Conservation (phyloP, 257 asterid species). For the Mitragyna speciosa region DNA sequence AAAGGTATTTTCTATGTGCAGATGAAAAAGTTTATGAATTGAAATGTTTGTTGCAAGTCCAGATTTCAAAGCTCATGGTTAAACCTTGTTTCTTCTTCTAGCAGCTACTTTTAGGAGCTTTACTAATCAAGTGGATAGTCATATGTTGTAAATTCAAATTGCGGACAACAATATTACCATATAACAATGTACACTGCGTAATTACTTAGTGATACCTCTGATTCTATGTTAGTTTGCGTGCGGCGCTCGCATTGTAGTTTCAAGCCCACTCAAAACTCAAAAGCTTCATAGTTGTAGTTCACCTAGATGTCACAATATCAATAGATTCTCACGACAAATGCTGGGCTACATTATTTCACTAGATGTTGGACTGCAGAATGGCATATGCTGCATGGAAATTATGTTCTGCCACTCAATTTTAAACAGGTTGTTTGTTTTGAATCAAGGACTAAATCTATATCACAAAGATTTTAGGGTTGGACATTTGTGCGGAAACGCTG, state of each 20-base stretch:
- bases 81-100: background rate
- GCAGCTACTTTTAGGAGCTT: background rate
- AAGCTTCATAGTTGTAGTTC: background rate
- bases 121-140: background rate
- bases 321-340: background rate
- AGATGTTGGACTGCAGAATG: background rate
- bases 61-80: background rate
- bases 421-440: background rate
- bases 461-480: conserved; percentile 96
- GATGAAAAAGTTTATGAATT: background rate
- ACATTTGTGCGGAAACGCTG: conserved; percentile 77
- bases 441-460: conserved; percentile 29
- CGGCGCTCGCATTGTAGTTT: too few species aligned
- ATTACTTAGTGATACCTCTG: background rate
- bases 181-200: background rate
- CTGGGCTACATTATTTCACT: background rate
- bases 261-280: background rate
- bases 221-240: background rate
- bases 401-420: background rate
- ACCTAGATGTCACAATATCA: background rate
- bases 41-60: too few species aligned
- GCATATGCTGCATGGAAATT: background rate
- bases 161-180: background rate
- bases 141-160: background rate
- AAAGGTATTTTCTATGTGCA: conserved; percentile 62